Evolutionary conservation across 345 rosid genomes (phyloP).

Genomic region (Punica granatum): DNA sequence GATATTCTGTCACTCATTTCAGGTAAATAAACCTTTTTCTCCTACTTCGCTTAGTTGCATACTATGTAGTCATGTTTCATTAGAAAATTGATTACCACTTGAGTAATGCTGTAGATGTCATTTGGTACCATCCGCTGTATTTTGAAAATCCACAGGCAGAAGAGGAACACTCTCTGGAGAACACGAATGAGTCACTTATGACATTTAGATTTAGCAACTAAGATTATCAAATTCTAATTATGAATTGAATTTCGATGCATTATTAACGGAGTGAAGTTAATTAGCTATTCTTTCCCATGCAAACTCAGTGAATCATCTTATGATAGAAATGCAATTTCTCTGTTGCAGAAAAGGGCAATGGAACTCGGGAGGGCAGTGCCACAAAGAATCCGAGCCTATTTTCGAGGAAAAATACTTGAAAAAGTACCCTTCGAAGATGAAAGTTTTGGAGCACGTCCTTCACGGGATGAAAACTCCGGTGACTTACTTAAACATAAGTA

Average conservation of each 20-base stretch:
- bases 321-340: not conserved
- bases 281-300: too few relatives aligned
- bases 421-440: constrained; percentile 84
- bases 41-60: not conserved
- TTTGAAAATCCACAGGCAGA: too few relatives aligned
- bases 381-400: constrained; percentile 71
- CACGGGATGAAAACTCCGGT: constrained; percentile 55
- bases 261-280: too few relatives aligned
- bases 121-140: too few relatives aligned
- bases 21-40: constrained; percentile 23
- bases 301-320: too few relatives aligned
- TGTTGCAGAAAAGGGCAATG: constrained; percentile 73
- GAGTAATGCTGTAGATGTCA: too few relatives aligned
- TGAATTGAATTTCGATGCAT: too few relatives aligned
- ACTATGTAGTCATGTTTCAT: not conserved
- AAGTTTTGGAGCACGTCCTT: constrained; percentile 49
- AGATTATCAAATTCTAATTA: too few relatives aligned
- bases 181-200: too few relatives aligned
- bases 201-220: too few relatives aligned
- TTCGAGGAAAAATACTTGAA: constrained; percentile 35
- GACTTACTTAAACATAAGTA: constrained; percentile 61
- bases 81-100: not conserved
- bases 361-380: constrained; percentile 89
- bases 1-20: constrained; percentile 85
- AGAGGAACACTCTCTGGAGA: too few relatives aligned